These are phyloP conservation scores for Alternaria postmessia DNA, from an alignment of 2,329 filamentous ascomycete genomes.

Conservation along the genomic window DNA sequence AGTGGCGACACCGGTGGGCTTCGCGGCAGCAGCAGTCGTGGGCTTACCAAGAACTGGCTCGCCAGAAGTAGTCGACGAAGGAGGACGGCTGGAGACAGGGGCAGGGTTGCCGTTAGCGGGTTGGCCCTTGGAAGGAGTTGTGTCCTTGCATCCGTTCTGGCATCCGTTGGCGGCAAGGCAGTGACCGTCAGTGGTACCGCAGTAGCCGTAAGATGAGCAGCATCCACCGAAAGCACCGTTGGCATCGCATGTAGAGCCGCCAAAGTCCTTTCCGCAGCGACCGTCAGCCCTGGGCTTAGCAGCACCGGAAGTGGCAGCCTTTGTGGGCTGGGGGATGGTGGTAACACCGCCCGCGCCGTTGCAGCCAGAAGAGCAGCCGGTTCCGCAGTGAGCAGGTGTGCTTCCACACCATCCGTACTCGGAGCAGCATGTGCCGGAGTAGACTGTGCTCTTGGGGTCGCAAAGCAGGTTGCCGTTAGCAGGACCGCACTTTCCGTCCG, in stretches of 20 bases:
- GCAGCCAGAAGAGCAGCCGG: conserved; percentile 53
- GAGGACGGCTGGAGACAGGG: conserved; percentile 36
- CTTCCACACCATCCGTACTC: conserved; percentile 56
- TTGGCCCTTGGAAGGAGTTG: conserved; percentile 17
- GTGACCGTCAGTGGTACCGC: conserved; percentile 48
- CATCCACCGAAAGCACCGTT: conserved; percentile 52
- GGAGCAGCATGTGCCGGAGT: conserved; percentile 58
- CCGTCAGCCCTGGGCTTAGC: conserved; percentile 44
- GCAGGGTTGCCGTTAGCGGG: conserved; percentile 15
- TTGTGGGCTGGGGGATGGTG: conserved; percentile 13
- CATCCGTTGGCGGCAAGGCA: conserved; percentile 50
- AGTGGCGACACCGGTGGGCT: conserved; percentile 47
- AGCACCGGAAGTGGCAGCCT: conserved; percentile 17
- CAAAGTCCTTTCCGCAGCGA: conserved; percentile 53
- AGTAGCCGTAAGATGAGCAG: conserved; percentile 50
- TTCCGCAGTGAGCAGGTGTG: conserved; percentile 51
- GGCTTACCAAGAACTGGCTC: conserved; percentile 51
- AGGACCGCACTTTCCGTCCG: conserved; percentile 52
- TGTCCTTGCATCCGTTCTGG: conserved; percentile 51
- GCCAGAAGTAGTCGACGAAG: conserved; percentile 44
- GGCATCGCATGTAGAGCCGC: conserved; percentile 51
- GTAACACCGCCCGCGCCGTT: conserved; percentile 22
- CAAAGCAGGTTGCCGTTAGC: conserved; percentile 51
- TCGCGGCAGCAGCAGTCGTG: conserved; percentile 20
- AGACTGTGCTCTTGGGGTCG: conserved; percentile 55